phyloP scores from a whole-genome alignment of 805 yeast species.

The Saccharomycopsis fermentans region DNA sequence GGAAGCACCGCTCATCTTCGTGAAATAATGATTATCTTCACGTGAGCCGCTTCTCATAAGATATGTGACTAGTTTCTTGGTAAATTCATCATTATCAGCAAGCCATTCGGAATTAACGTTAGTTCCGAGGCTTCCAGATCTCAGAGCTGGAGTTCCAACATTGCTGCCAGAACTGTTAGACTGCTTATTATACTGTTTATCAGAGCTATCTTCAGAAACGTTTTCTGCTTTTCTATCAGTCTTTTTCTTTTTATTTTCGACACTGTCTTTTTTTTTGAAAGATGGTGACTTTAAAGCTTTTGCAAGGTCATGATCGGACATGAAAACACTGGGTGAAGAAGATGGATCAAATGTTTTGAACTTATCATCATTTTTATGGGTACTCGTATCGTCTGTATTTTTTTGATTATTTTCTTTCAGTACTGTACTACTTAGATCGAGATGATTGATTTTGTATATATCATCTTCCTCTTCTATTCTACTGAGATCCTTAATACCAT shows the following conservation, averaged over 20 bases:
- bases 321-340: constrained; percentile 44
- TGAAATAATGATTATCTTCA: constrained; percentile 22
- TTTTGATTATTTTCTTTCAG: constrained; percentile 2
- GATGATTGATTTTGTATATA: background rate
- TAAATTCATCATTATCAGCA: constrained; percentile 31
- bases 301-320: constrained; percentile 43
- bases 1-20: constrained; percentile 4
- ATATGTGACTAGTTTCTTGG: constrained; percentile 39
- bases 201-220: background rate
- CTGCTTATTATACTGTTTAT: background rate
- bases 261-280: background rate
- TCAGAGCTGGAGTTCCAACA: background rate
- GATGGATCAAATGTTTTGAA: constrained; percentile 20
- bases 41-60: constrained; percentile 50
- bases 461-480: background rate
- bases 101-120: constrained; percentile 20
- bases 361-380: background rate
- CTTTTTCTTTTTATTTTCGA: background rate
- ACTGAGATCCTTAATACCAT: background rate
- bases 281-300: constrained; percentile 30
- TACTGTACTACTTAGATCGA: background rate
- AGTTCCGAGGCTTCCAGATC: background rate
- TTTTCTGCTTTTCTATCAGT: background rate
- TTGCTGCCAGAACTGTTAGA: background rate
- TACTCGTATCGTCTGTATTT: background rate